A percentile compares a stretch with the other conserved stretches of the same genome.
Evolutionary conservation across 73 alveolate genomes (phyloP).

Genomic region (Paramecium tetraurelia): DNA sequence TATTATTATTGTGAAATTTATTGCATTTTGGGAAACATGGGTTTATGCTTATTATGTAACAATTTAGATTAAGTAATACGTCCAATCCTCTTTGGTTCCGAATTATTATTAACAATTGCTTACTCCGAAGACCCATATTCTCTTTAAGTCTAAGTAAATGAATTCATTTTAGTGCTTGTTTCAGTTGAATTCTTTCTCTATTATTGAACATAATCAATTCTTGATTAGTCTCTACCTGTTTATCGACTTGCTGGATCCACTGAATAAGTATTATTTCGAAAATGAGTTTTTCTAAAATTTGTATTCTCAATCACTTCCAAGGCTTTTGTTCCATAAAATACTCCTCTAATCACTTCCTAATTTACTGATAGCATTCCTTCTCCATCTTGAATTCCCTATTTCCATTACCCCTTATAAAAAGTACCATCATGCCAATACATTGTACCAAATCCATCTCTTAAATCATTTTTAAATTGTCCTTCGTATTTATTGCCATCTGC

Average conservation of each 20-base stretch:
- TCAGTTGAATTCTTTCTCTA: background rate
- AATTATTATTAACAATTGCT: background rate
- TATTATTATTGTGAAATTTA: background rate
- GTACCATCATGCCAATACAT: conserved; percentile 65
- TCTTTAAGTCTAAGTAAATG: background rate
- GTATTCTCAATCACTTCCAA: background rate
- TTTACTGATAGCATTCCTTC: conserved; percentile 28
- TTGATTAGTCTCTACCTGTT: background rate
- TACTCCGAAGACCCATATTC: background rate
- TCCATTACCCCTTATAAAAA: conserved; percentile 54
- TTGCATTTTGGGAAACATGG: background rate
- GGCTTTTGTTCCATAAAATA: background rate
- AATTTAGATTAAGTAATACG: background rate
- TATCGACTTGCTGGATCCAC: background rate
- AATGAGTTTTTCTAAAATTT: background rate
- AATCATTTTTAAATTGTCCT: conserved; percentile 50
- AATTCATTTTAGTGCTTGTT: background rate
- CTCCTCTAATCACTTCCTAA: background rate
- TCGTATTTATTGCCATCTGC: conserved; percentile 52
- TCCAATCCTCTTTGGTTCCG: background rate
- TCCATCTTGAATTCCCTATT: conserved; percentile 65
- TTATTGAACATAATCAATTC: background rate
- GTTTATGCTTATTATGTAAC: background rate
- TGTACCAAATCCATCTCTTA: conserved; percentile 52
- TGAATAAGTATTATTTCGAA: background rate